These are phyloP conservation scores for Populus tremula DNA, from an alignment of 345 rosid genomes.

Conservation along the genomic window DNA sequence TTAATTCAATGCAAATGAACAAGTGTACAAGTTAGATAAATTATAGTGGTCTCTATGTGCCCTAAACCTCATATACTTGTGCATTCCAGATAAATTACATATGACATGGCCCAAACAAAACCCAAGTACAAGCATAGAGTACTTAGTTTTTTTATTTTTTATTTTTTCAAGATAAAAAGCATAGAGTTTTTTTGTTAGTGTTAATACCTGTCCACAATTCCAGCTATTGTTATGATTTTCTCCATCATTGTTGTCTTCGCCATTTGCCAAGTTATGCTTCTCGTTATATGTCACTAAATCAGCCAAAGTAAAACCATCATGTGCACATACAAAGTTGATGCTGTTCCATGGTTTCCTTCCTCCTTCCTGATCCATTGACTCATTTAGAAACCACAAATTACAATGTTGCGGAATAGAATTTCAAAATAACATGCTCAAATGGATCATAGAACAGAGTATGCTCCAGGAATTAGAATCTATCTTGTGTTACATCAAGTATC, in stretches of 20 bases:
- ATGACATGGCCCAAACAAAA: background rate
- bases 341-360: slow-evolving; percentile 97
- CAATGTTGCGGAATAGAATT: background rate
- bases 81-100: background rate
- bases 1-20: background rate
- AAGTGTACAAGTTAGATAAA: background rate
- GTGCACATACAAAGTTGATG: slow-evolving; percentile 89
- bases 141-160: background rate
- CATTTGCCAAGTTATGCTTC: slow-evolving; percentile 88
- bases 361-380: slow-evolving; percentile 58
- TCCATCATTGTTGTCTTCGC: slow-evolving; percentile 93
- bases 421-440: background rate
- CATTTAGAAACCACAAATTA: slow-evolving; percentile 15
- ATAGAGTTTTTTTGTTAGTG: background rate
- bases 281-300: slow-evolving; percentile 84
- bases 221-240: slow-evolving; percentile 90
- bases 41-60: background rate
- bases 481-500: background rate
- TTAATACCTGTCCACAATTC: slow-evolving; percentile 90
- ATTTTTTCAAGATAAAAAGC: background rate
- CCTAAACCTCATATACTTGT: background rate
- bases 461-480: background rate
- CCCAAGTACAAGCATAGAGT: slow-evolving; percentile 2
- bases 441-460: background rate
- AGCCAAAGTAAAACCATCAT: slow-evolving; percentile 89